phyloP scores from a whole-genome alignment of 2,329 filamentous ascomycete genomes.

The Diaporthe citri region DNA sequence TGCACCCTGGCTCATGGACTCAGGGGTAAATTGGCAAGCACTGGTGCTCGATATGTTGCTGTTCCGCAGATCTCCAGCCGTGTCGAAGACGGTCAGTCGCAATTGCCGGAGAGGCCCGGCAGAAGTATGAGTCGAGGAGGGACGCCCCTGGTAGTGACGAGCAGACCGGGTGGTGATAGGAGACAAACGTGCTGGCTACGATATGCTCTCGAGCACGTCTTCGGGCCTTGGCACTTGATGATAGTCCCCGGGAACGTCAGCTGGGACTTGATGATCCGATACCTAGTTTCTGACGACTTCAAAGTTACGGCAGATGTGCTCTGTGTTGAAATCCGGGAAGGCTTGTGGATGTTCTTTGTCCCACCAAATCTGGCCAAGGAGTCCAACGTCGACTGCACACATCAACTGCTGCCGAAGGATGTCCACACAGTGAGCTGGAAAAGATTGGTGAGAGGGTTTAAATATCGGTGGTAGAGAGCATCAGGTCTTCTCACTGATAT shows the following conservation, averaged over 20 bases:
- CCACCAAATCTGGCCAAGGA: constrained; percentile 68
- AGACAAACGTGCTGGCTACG: neutral
- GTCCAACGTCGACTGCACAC: constrained; percentile 65
- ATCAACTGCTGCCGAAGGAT: constrained; percentile 68
- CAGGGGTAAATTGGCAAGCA: neutral
- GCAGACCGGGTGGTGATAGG: too few species aligned
- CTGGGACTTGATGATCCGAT: constrained; percentile 60
- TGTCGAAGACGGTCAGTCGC: neutral
- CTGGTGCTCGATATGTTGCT: neutral
- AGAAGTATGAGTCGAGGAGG: neutral
- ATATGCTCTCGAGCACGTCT: neutral
- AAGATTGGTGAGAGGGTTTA: neutral
- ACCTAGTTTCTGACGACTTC: constrained; percentile 65
- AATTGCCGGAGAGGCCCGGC: too few species aligned
- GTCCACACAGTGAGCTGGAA: constrained; percentile 67
- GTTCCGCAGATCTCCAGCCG: neutral
- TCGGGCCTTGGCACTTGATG: constrained; percentile 52
- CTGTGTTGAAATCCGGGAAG: constrained; percentile 68
- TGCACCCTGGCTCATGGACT: too few species aligned
- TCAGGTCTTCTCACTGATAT: constrained; percentile 59
- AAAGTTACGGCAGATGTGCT: constrained; percentile 66
- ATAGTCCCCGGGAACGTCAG: constrained; percentile 55
- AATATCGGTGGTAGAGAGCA: neutral
- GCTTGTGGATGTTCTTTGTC: constrained; percentile 54
- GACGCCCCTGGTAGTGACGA: too few species aligned